Evolutionary conservation across 129 eudicot species (phyloP).

Genomic region (Lonicera japonica): DNA sequence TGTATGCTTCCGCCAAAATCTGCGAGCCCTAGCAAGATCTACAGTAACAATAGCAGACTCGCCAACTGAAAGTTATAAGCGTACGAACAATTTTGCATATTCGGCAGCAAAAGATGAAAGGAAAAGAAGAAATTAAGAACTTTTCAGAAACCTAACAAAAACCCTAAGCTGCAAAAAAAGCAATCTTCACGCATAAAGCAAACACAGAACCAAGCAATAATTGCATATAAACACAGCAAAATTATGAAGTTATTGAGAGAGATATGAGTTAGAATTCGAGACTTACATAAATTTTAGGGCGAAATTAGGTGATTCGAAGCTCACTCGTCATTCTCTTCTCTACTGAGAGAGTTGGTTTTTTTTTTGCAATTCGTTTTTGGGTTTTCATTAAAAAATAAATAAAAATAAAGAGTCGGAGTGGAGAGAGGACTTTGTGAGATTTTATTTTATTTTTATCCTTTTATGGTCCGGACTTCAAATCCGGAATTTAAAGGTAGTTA

Average conservation of each 20-base stretch:
- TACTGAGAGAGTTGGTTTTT: not conserved
- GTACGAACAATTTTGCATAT: not conserved
- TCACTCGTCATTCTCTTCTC: not conserved
- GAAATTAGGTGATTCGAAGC: not conserved
- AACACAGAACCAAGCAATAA: not conserved
- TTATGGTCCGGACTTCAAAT: slow-evolving; percentile 16
- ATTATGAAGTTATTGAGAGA: no score
- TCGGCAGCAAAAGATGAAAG: not conserved
- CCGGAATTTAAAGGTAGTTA: slow-evolving; percentile 15
- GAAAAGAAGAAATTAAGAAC: not conserved
- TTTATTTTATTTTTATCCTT: not conserved
- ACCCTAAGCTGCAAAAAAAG: slow-evolving; percentile 1
- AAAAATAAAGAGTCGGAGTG: not conserved
- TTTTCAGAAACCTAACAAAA: slow-evolving; percentile 1
- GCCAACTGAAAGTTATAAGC: not conserved
- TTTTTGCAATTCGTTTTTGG: not conserved
- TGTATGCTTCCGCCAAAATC: not conserved
- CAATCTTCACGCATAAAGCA: not conserved
- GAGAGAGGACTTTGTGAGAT: not conserved
- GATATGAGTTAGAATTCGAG: not conserved
- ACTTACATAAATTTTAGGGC: slow-evolving; percentile 6
- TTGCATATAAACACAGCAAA: not conserved
- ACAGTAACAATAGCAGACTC: not conserved
- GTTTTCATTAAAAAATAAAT: not conserved
- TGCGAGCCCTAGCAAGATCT: slow-evolving; percentile 8